phyloP scores from a whole-genome alignment of 164 flowering plant genomes.

The Houttuynia cordata region DNA sequence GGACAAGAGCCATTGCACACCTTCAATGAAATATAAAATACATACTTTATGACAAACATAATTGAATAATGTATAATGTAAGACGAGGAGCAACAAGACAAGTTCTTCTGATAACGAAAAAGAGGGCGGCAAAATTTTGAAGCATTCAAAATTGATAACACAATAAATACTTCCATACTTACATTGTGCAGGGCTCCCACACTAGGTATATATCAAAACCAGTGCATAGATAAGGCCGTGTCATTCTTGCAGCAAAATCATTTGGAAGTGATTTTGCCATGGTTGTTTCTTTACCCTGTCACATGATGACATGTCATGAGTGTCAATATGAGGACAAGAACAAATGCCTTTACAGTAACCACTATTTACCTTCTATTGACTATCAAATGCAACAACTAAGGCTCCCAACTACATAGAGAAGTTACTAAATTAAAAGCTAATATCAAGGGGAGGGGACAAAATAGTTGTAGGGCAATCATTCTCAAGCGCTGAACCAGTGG shows the following conservation, averaged over 20 bases:
- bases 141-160: neutral
- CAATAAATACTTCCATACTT: conserved; percentile 16
- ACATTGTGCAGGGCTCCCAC: conserved; percentile 95
- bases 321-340: neutral
- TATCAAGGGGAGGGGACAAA: no score
- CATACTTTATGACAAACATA: neutral
- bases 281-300: neutral
- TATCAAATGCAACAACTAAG: no score
- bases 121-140: neutral
- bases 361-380: no score
- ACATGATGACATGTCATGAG: neutral
- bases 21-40: conserved; percentile 18
- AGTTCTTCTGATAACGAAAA: no score
- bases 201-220: conserved; percentile 81
- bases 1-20: conserved; percentile 98
- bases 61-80: no score
- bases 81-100: no score
- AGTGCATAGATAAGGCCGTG: conserved; percentile 78
- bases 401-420: no score
- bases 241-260: conserved; percentile 17
- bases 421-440: no score
- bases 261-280: conserved; percentile 1
- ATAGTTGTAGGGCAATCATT: no score
- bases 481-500: no score
- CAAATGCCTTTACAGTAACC: no score